Evolutionary conservation across 1,284 basidiomycete species (phyloP).

Genomic region (Irpex rosettiformis): DNA sequence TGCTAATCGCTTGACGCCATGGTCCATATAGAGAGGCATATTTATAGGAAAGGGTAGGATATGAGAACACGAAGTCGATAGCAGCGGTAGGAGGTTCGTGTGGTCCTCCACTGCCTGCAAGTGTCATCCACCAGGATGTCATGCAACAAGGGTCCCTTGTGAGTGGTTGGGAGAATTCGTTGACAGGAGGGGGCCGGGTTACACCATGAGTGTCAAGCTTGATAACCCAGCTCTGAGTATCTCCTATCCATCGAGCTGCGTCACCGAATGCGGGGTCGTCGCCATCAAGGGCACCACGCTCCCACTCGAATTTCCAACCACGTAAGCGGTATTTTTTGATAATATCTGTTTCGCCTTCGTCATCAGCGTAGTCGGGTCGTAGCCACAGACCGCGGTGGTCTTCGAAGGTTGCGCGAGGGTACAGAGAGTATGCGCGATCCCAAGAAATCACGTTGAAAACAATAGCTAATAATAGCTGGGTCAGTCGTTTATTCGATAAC

Average conservation of each 20-base stretch:
- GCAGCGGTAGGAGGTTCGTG: not conserved
- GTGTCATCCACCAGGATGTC: not conserved
- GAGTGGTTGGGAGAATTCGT: not conserved
- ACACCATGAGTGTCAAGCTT: constrained; percentile 18
- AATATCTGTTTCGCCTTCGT: constrained; percentile 9
- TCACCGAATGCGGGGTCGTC: constrained; percentile 15
- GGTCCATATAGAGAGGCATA: not conserved
- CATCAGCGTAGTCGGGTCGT: not conserved
- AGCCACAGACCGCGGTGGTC: constrained; percentile 19
- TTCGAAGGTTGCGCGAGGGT: constrained; percentile 28
- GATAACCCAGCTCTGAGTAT: constrained; percentile 21
- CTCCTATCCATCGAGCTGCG: constrained; percentile 23
- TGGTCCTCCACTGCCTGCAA: too few relatives aligned
- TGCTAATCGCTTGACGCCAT: too few relatives aligned
- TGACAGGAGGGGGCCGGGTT: constrained; percentile 3
- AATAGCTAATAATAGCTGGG: constrained; percentile 31
- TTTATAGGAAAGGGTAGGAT: not conserved
- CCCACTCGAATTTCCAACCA: constrained; percentile 18
- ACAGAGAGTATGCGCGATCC: constrained; percentile 25
- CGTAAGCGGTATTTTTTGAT: constrained; percentile 25
- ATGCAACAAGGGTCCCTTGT: not conserved
- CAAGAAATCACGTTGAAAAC: constrained; percentile 28
- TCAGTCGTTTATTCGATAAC: not conserved
- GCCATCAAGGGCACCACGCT: not conserved
- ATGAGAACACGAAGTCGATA: not conserved